These are phyloP conservation scores for Rhizoclosmatium sp. DNA, from an alignment of 192 early-diverging fungal genomes.

Conservation along the genomic window DNA sequence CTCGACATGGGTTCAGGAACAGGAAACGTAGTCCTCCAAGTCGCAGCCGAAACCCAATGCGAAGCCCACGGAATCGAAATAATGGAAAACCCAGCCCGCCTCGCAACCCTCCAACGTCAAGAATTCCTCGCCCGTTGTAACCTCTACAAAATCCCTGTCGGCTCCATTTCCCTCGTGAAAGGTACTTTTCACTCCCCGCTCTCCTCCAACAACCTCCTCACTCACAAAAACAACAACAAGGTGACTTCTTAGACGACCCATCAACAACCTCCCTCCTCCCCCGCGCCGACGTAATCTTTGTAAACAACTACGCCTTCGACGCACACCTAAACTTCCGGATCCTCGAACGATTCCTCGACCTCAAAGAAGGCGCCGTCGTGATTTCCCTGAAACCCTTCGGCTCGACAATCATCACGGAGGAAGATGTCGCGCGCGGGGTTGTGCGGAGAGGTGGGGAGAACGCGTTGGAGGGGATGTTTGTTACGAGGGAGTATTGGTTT, in stretches of 20 bases:
- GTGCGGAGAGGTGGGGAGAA: constrained; percentile 70
- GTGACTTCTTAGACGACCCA: constrained; percentile 85
- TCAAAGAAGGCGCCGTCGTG: constrained; percentile 86
- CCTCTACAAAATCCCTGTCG: constrained; percentile 58
- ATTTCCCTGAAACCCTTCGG: constrained; percentile 90
- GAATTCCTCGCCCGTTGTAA: constrained; percentile 88
- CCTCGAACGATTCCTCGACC: constrained; percentile 86
- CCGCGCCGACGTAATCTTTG: constrained; percentile 89
- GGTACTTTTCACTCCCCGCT: not conserved
- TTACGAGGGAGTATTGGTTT: constrained; percentile 53
- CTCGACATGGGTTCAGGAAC: constrained; percentile 92
- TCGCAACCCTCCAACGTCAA: constrained; percentile 78
- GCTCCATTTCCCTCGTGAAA: constrained; percentile 51
- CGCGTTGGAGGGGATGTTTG: constrained; percentile 62
- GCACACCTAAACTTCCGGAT: constrained; percentile 83
- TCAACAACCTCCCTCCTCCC: constrained; percentile 74
- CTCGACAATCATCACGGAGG: no score
- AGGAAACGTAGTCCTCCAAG: constrained; percentile 96
- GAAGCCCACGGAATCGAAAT: constrained; percentile 89
- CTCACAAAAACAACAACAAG: constrained; percentile 47
- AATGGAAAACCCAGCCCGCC: constrained; percentile 81
- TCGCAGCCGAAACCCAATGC: constrained; percentile 88
- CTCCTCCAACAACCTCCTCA: not conserved
- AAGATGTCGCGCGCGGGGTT: constrained; percentile 73
- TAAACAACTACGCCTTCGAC: constrained; percentile 85